Percentiles rank a stretch among this genome's conserved stretches.
phyloP scores from a whole-genome alignment of 768 basidiomycete species.

The Leccinum aurantiacum region DNA sequence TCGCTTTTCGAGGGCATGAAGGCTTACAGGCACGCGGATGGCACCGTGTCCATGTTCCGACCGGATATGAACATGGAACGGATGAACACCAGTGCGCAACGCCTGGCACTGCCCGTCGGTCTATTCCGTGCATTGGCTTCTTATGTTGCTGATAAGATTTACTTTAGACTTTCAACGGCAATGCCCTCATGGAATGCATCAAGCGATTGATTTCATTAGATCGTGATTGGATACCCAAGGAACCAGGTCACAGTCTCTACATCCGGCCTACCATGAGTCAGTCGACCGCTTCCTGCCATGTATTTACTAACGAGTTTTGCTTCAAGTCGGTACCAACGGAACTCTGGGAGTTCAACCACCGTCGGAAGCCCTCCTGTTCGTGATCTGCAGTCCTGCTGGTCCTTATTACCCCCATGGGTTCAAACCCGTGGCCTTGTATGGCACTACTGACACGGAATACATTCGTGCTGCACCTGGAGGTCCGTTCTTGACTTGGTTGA shows the following conservation, averaged over 20 bases:
- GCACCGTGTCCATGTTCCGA: constrained; percentile 80
- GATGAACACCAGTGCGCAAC: constrained; percentile 81
- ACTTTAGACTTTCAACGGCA: constrained; percentile 71
- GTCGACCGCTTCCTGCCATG: constrained; percentile 10
- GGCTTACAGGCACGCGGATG: constrained; percentile 76
- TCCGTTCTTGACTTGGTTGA: constrained; percentile 14
- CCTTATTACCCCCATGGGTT: constrained; percentile 87
- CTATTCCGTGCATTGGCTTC: not conserved
- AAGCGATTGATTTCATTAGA: constrained; percentile 85
- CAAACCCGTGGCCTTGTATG: constrained; percentile 88
- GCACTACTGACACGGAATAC: constrained; percentile 62
- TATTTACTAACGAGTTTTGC: constrained; percentile 5
- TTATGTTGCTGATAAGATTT: constrained; percentile 4
- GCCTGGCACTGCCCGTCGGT: constrained; percentile 75
- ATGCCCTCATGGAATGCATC: constrained; percentile 73
- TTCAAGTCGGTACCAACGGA: constrained; percentile 65
- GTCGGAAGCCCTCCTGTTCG: constrained; percentile 68
- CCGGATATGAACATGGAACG: constrained; percentile 98
- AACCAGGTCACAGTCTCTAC: constrained; percentile 88
- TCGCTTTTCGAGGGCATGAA: constrained; percentile 93
- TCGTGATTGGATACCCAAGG: constrained; percentile 87
- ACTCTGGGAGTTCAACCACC: constrained; percentile 51
- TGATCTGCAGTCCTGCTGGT: constrained; percentile 63
- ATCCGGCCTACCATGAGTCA: constrained; percentile 76
- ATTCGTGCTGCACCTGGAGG: constrained; percentile 88